Evolutionary conservation across 257 asterid genomes (phyloP).

Genomic region (Petunia axillaris): DNA sequence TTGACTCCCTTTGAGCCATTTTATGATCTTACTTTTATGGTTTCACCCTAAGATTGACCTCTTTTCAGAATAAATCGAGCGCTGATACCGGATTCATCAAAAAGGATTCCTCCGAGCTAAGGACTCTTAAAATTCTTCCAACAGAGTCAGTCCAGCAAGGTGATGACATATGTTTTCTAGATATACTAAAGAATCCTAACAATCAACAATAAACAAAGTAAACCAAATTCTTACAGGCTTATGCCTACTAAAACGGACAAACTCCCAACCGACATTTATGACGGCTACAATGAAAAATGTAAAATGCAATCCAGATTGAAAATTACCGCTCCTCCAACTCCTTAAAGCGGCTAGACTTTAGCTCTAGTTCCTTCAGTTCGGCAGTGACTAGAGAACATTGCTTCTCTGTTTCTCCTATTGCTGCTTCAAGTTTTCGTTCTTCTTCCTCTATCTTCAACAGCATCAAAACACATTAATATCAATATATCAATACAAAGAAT

Average conservation of each 20-base stretch:
- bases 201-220: slow-evolving; percentile 21
- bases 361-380: slow-evolving; percentile 83
- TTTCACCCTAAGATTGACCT: slow-evolving; percentile 15
- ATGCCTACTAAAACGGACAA: neutral
- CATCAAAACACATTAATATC: neutral
- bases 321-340: slow-evolving; percentile 94
- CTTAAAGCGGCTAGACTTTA: slow-evolving; percentile 86
- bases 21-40: slow-evolving; percentile 14
- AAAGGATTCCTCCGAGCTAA: neutral
- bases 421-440: slow-evolving; percentile 95
- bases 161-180: neutral
- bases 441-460: slow-evolving; percentile 87
- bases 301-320: slow-evolving; percentile 17
- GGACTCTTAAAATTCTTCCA: neutral
- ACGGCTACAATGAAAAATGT: neutral
- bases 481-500: neutral
- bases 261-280: slow-evolving; percentile 12
- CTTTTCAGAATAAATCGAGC: neutral
- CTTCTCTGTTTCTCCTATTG: slow-evolving; percentile 92
- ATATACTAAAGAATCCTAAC: slow-evolving; percentile 3
- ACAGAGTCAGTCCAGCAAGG: neutral
- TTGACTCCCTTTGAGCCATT: slow-evolving; percentile 11
- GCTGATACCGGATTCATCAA: neutral
- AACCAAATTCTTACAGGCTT: slow-evolving; percentile 12
- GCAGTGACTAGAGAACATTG: slow-evolving; percentile 80